Percentiles rank a stretch among this genome's conserved stretches.
phyloP scores from a whole-genome alignment of 2,329 filamentous ascomycete species.

The Fusarium xyrophilum region DNA sequence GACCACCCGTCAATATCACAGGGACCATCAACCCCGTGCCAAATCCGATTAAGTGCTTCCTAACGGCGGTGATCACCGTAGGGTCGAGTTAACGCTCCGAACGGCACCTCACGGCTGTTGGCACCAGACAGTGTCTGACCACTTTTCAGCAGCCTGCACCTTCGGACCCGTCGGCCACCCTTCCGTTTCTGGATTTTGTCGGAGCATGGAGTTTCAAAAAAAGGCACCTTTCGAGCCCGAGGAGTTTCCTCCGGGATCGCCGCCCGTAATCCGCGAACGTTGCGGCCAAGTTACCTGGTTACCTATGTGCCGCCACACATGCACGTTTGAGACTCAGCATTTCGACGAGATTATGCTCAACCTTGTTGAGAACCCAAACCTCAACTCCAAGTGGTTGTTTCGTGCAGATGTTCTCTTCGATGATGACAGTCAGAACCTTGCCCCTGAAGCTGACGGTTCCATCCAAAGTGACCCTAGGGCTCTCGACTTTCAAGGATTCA shows the following conservation, averaged over 20 bases:
- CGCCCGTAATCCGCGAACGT: constrained; percentile 41
- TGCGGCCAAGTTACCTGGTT: constrained; percentile 52
- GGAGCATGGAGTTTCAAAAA: constrained; percentile 23
- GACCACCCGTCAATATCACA: background rate
- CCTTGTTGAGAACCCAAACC: constrained; percentile 78
- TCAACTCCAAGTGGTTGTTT: constrained; percentile 79
- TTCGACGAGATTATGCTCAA: constrained; percentile 76
- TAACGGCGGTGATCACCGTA: background rate
- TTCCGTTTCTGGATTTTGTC: constrained; percentile 3
- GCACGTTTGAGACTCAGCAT: constrained; percentile 67
- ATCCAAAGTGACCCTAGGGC: background rate
- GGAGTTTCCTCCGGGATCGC: constrained; percentile 38
- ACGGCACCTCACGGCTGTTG: background rate
- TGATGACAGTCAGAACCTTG: constrained; percentile 34
- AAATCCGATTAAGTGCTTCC: background rate
- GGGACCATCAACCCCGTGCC: background rate
- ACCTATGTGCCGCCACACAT: constrained; percentile 62
- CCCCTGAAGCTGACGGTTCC: background rate
- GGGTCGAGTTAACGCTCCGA: background rate
- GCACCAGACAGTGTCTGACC: constrained; percentile 6
- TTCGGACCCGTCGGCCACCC: background rate
- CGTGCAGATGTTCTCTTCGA: constrained; percentile 73
- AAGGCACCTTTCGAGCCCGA: constrained; percentile 44
- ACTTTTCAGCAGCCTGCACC: constrained; percentile 7
- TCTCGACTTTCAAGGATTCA: constrained; percentile 37